Base-by-base conservation (phyloP, 2,329 filamentous ascomycete genomes). In the Pseudocercospora crystallina region DNA sequence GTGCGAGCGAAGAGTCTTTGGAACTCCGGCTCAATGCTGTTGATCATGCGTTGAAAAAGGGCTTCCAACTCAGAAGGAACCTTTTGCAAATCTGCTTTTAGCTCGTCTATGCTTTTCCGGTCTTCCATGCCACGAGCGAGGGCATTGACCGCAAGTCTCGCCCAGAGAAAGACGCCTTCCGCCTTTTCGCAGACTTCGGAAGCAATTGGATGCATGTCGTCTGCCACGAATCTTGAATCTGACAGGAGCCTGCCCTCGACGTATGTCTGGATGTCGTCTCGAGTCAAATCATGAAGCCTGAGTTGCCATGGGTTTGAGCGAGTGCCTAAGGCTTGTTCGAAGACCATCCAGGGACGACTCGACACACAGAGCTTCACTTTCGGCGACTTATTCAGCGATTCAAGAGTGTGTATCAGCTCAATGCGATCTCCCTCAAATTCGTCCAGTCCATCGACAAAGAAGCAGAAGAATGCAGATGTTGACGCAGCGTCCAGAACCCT, bases 101-200 rank as follows among this genome's bases (percentile, higher is more conserved):
- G 15, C 8, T 11, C 20, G 13, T 12, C 4, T 4, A 37, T 29
- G 2, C 2, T 46, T 2, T 46, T 32, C 1, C 20, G 2, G 2
- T 31, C 11, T 2, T 1, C 15, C 8, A 46, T 33, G 2, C 43
- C 43, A 3, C 11, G 15, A 2, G 32, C 32, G 9, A 46, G 12
- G 5, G 36, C 33, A 10, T 29, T 26, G 15, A 34, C n/a, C 5
- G 33, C 43, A 12, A 46, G 17, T 9, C 8, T 26, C 5, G 37
- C 32, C 43, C 43, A 46, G 3, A 46, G 14, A 15, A 46, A 46
- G 8, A 46, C 43, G 11, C 43, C 43, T 37, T 46, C 32, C 8
- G 34, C 43, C 8, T 32, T 14, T 8, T 13, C 3, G n/a, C 43
- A 20, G 11, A 46, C 30, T 2, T 41, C 14, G 11, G 5, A 5